Conservation (phyloP, 495 filamentous ascomycete species). For the Xanthoparmelia taractica region DNA sequence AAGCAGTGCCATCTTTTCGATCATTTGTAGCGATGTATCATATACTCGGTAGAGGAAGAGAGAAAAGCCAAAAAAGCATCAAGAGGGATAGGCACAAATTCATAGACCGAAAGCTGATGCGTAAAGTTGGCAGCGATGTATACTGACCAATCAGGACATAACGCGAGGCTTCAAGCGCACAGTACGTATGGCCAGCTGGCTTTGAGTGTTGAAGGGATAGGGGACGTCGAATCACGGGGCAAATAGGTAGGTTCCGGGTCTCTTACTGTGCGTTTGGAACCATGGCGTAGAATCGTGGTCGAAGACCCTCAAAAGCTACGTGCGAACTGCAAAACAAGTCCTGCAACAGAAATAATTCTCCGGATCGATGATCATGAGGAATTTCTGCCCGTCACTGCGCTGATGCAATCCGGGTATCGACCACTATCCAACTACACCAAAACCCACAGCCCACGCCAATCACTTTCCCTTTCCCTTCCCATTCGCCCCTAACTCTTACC, state of each 20-base stretch:
- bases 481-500: conserved; percentile 12
- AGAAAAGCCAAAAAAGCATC: neutral
- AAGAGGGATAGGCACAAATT: neutral
- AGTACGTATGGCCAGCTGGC: neutral
- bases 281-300: neutral
- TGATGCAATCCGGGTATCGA: conserved; percentile 3
- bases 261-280: neutral
- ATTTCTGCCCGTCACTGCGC: neutral
- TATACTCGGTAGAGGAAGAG: neutral
- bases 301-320: neutral
- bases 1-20: neutral
- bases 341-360: neutral
- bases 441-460: conserved; percentile 13
- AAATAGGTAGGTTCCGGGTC: neutral
- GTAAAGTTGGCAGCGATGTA: neutral
- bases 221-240: neutral
- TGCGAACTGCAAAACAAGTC: neutral
- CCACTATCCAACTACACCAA: conserved; percentile 16
- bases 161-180: neutral
- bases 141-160: neutral
- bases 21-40: neutral
- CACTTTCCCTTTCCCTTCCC: conserved; percentile 15
- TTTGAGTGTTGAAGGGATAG: neutral
- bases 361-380: neutral
- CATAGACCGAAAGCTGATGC: no score